Base-by-base conservation (phyloP, 2,329 filamentous ascomycete genomes). In the Fusarium haematococcum region DNA sequence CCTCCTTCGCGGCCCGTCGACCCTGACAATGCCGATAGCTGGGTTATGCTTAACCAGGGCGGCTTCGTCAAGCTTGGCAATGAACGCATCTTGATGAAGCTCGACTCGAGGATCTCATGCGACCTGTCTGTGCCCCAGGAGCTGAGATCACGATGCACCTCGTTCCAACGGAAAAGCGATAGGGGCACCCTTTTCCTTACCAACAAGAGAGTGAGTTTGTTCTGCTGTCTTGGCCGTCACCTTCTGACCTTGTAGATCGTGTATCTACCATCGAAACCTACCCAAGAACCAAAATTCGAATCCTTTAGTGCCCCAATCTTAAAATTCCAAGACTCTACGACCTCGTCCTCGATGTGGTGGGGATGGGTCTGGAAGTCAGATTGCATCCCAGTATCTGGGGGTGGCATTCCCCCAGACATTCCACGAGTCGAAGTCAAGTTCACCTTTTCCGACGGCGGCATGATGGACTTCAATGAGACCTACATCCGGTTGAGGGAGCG, bases 381-480 rank as follows among this genome's bases (percentile, higher is more conserved):
- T 52, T 91, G 97, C 68, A 92, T 93, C 77, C 95, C 96, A 2
- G 94, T 97, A 27, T 86, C 92, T 1, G 94, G 94, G 39, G 97
- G 97, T 41, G 94, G 94, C 59, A 94, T 98, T 60, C 94, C 95
- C 1, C 84, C 92, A 6, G 87, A 92, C 25, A 88, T 94, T 71
- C 89, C 92, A 20, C 91, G 92, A 32, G 87, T 98, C 50, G 94
- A 97, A 78, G 83, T 97, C 75, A 95, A 94, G 81, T 88, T 98
- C 78, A 95, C 92, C 25, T 98, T 98, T 86, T 95, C 95, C 80
- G 95, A 98, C 72, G 96, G 96, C 50, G 96, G 96, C n/a, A 95
- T 95, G 68, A 97, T 93, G 81, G 95, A 98, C 77, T 98, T 97
- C 80, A 92, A 95, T 78, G 90, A 91, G 60, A 90, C 90, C 62